A percentile compares a stretch with the other conserved stretches of the same genome.
Evolutionary conservation across 1,139 yeast species (phyloP).

Genomic region (Casaregolazyma lundiana): DNA sequence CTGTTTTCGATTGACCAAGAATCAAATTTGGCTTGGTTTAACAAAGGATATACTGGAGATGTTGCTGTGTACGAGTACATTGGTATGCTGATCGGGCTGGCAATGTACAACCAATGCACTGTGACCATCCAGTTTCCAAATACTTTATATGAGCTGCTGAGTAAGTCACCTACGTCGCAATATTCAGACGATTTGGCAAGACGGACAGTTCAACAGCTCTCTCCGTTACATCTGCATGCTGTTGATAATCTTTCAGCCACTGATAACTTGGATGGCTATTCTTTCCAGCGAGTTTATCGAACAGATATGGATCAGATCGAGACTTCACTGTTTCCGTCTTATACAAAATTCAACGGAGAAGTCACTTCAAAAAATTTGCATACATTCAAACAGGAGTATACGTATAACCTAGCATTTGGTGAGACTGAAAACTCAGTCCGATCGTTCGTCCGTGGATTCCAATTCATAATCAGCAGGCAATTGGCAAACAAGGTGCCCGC

Average conservation of each 20-base stretch:
- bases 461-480: slow-evolving; percentile 3
- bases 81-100: slow-evolving; percentile 29
- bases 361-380: slow-evolving; percentile 20
- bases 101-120: slow-evolving; percentile 29
- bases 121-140: slow-evolving; percentile 24
- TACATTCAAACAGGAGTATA: slow-evolving; percentile 18
- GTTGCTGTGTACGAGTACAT: slow-evolving; percentile 17
- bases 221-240: slow-evolving; percentile 1
- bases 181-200: slow-evolving; percentile 4
- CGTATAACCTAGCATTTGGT: slow-evolving; percentile 11
- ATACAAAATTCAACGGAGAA: slow-evolving; percentile 10
- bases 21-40: slow-evolving; percentile 24
- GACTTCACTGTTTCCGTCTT: slow-evolving; percentile 17
- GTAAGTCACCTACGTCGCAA: background rate
- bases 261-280: background rate
- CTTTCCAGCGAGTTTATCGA: slow-evolving; percentile 16
- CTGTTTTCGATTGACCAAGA: slow-evolving; percentile 19
- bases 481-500: slow-evolving; percentile 1
- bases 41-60: slow-evolving; percentile 19
- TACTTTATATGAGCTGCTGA: slow-evolving; percentile 21
- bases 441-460: slow-evolving; percentile 6
- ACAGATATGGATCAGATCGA: slow-evolving; percentile 11
- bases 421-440: background rate
- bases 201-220: slow-evolving; percentile 3
- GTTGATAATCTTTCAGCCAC: background rate